Conservation (phyloP, 2,329 filamentous ascomycete species). For the Clonostachys rhizophaga region DNA sequence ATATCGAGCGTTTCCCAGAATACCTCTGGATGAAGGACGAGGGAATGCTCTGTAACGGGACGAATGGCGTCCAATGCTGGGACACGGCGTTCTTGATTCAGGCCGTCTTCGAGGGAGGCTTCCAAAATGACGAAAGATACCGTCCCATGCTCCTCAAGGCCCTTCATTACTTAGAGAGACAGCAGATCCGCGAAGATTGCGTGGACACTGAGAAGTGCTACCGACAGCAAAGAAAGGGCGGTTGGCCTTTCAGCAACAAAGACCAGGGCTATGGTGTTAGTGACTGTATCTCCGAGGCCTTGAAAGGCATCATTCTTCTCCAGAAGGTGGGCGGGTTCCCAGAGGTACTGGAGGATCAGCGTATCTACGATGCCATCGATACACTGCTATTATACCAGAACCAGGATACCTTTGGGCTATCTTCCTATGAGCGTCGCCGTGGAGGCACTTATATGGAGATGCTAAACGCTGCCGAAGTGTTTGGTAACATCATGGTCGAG, state of each 20-base stretch:
- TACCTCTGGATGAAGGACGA: conserved; percentile 89
- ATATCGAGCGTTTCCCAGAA: conserved; percentile 78
- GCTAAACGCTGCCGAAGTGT: conserved; percentile 94
- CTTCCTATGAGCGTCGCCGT: conserved; percentile 82
- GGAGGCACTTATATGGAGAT: conserved; percentile 75
- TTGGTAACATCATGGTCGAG: conserved; percentile 96
- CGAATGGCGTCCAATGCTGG: conserved; percentile 97
- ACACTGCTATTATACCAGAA: conserved; percentile 92
- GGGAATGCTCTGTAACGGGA: conserved; percentile 92
- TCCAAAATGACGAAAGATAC: conserved; percentile 75
- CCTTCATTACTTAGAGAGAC: conserved; percentile 79
- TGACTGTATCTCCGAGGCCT: conserved; percentile 87
- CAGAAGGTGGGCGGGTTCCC: conserved; percentile 77
- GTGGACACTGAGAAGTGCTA: conserved; percentile 76
- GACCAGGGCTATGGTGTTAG: conserved; percentile 93
- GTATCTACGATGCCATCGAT: conserved; percentile 85
- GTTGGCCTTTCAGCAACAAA: conserved; percentile 92
- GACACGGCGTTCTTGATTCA: conserved; percentile 91
- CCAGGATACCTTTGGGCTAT: conserved; percentile 68
- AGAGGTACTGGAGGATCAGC: conserved; percentile 65
- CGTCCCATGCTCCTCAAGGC: conserved; percentile 78
- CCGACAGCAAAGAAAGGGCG: conserved; percentile 85
- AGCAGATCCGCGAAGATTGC: conserved; percentile 85
- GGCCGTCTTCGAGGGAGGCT: conserved; percentile 71
- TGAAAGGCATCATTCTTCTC: conserved; percentile 81